Evolutionary conservation across 2,329 filamentous ascomycete species (phyloP), one percentile per base, ranked within the genome.

Genomic region (Botrytis elliptica): DNA sequence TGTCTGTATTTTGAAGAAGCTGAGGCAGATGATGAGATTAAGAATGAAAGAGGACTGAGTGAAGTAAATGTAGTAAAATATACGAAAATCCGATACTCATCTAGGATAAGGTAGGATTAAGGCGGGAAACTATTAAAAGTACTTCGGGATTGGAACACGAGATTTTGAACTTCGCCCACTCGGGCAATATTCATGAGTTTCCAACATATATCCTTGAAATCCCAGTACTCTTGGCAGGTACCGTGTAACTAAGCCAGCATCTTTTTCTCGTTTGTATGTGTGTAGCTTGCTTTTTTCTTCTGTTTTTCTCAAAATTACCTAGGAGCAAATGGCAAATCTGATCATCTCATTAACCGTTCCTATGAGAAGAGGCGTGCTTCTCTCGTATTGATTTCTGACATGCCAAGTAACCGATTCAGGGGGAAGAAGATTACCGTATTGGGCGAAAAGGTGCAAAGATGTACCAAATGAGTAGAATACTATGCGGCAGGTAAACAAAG

Each of bases 351-450:
- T 22, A 36, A 63, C 49, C 25, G 40, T 46, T 63, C 40, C 69
- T 64, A 42, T 29, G 20, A 49, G 42, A 49, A 60, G 42, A 64
- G 57, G 69, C 57, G 57, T 52, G 69, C 38, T 40, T 65, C 36
- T 71, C 59, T 71, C 69, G 59, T 71, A 71, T 71, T 71, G 69
- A 40, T 40, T 49, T 71, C 42, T 71, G 69, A 65, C 59, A 52
- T 62, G 69, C 36, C 57, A 65, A 52, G 57, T 16, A 57, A 8
- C 25, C 42, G 69, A 65, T 38, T 52, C 60, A 68, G 36, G 65
- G 69, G 57, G n/a, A 46, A 52, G 52, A 55, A 55, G 12, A 55
- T 55, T 16, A 0, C 49, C 49, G 49, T n/a, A 55, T 55, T 55
- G 49, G 42, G n/a, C 20, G 59, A 10, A 38, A 55, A 68, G 20